Base-by-base conservation (phyloP, 2,329 filamentous ascomycete genomes). In the Epichloe uncinata region DNA sequence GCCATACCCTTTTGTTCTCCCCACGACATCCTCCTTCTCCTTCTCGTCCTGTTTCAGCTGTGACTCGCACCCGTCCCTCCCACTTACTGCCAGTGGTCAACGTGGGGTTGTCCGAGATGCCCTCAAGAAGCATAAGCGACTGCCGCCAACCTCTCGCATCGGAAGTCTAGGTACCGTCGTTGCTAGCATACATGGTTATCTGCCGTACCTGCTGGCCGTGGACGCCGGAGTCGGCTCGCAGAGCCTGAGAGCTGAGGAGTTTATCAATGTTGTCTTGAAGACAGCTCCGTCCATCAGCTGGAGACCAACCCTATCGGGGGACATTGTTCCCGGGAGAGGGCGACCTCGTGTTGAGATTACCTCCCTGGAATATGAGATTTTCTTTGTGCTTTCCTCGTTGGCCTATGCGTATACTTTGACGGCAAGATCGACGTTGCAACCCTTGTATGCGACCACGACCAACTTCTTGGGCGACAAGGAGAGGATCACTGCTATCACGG, bases 1-100 rank as follows among this genome's bases (percentile, higher is more conserved):
- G 93, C 90, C 91, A 34, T 97, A 87, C 63, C 85, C 86, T 12
- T 96, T 95, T 61, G 71, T 79, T 11, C 79, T 97, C 34, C 90
- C 93, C 2, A 97, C 91, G 1, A 96, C 91, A 5, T 95, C 89
- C 35, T 79, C 84, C 49, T 84, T 95, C 62, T 83, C 86, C 48
- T 91, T 95, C 63, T 84, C 86, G 20, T 74, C 83, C 37, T 85
- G 75, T 66, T 84, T 95, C 66, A 77, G 71, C 58, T 91, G 85
- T 60, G 79, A 82, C 55, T 88, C 87, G 3, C 91, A 97, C 66
- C 91, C 93, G 3, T 95, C 91, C 0, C 75, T 98, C 41, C 87
- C 89, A 22, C 78, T 91, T 58, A 78, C 79, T 49, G 84, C 88
- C 20, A 90, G 89, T 56, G 91, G 87, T 8, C 81, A 87, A 61